A percentile compares a stretch with the other conserved stretches of the same genome.
Evolutionary conservation across 352 stramenopile genomes (phyloP).

Genomic region (Pythium dissotocum): DNA sequence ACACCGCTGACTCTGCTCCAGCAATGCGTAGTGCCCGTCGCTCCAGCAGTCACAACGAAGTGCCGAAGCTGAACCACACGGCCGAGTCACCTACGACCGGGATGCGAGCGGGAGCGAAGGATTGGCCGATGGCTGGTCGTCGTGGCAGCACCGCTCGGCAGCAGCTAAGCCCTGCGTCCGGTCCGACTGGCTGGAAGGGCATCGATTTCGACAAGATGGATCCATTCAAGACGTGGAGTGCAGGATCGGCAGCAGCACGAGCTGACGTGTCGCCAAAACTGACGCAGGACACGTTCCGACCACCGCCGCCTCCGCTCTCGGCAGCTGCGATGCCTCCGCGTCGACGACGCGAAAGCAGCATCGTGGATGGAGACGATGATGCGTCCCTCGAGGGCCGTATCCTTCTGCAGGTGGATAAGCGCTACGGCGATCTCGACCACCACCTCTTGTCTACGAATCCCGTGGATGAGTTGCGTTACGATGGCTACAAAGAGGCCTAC

Average conservation of each 20-base stretch:
- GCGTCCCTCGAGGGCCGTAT: conserved; percentile 47
- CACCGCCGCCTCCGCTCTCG: conserved; percentile 22
- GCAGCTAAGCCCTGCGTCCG: conserved; percentile 11
- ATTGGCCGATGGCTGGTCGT: conserved; percentile 38
- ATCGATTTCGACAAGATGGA: conserved; percentile 73
- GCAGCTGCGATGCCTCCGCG: conserved; percentile 30
- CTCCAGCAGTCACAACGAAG: conserved; percentile 69
- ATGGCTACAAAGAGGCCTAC: conserved; percentile 82
- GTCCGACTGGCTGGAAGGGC: conserved; percentile 41
- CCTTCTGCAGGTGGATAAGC: conserved; percentile 49
- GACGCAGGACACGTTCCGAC: conserved; percentile 56
- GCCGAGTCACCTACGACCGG: conserved; percentile 3
- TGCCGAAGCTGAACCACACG: conserved; percentile 26
- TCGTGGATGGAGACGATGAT: conserved; percentile 30
- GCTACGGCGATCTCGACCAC: conserved; percentile 38
- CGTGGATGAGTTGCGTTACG: conserved; percentile 63
- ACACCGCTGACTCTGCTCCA: conserved; percentile 44
- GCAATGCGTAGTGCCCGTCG: conserved; percentile 50
- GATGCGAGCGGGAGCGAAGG: conserved; percentile 26
- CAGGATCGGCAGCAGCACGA: conserved; percentile 31
- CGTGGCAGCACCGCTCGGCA: conserved; percentile 2
- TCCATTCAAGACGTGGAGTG: conserved; percentile 78
- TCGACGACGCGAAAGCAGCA: conserved; percentile 11
- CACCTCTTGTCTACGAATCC: conserved; percentile 51
- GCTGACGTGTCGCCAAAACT: conserved; percentile 41